Conservation (phyloP, 352 stramenopile species). For the Pythium insidiosum region DNA sequence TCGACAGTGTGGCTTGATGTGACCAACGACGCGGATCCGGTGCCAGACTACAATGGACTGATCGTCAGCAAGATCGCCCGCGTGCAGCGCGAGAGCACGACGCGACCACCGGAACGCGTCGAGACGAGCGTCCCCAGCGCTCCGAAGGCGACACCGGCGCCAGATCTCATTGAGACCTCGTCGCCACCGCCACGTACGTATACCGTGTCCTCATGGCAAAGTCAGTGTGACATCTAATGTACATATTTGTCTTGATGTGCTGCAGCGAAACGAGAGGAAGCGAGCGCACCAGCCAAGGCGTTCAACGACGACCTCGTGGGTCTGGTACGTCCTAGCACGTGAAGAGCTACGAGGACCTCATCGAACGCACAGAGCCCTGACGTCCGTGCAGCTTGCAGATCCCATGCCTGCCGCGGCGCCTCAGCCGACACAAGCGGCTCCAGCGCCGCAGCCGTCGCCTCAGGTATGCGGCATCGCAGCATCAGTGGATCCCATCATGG, state of each 20-base stretch:
- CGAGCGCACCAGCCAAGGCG: constrained; percentile 29
- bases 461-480: too few relatives aligned
- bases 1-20: constrained; percentile 73
- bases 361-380: too few relatives aligned
- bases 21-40: constrained; percentile 50
- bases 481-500: too few relatives aligned
- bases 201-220: background rate
- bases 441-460: constrained; percentile 16
- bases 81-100: constrained; percentile 41
- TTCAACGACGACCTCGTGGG: constrained; percentile 82
- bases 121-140: constrained; percentile 21
- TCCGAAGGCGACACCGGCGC: constrained; percentile 13
- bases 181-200: constrained; percentile 7
- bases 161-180: constrained; percentile 74
- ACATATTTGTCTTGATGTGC: constrained; percentile 6
- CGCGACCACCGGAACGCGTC: constrained; percentile 25
- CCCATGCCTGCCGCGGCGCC: constrained; percentile 37
- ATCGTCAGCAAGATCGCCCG: constrained; percentile 78
- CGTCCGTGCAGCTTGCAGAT: constrained; percentile 41
- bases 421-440: constrained; percentile 20
- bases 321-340: constrained; percentile 27
- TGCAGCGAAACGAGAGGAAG: constrained; percentile 48
- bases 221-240: too few relatives aligned
- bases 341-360: too few relatives aligned
- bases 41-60: constrained; percentile 78